Evolutionary conservation across 345 rosid species (phyloP).

Genomic region (Eucalyptus polyanthemos): DNA sequence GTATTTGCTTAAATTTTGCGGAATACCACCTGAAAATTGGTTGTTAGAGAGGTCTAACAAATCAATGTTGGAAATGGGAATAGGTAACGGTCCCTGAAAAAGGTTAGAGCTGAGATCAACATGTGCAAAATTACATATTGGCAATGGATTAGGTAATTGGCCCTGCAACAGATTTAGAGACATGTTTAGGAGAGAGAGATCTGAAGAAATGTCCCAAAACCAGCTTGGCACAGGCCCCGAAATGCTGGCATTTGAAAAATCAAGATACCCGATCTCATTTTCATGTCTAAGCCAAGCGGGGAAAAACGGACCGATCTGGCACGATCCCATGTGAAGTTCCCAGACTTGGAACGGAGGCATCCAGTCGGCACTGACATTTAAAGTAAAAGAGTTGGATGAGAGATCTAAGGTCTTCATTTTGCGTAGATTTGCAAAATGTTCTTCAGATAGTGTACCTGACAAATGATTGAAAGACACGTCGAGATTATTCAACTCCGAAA

Average conservation of each 20-base stretch:
- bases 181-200: conserved; percentile 7
- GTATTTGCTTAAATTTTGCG: not conserved
- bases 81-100: conserved; percentile 4
- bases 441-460: conserved; percentile 11
- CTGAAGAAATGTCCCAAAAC: conserved; percentile 32
- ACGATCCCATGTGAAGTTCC: conserved; percentile 14
- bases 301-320: conserved; percentile 23
- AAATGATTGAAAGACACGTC: conserved; percentile 25
- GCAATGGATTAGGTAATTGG: conserved; percentile 5
- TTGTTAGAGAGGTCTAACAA: conserved; percentile 19
- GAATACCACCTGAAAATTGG: conserved; percentile 9
- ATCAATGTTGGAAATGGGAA: conserved; percentile 1
- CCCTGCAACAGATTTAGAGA: conserved; percentile 16
- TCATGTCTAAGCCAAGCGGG: conserved; percentile 29
- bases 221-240: conserved; percentile 22
- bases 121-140: not conserved
- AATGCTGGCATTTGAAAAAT: conserved; percentile 31
- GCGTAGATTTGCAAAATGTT: conserved; percentile 13
- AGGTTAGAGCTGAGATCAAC: conserved; percentile 23
- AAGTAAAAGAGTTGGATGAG: conserved; percentile 15
- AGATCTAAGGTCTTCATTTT: conserved; percentile 9
- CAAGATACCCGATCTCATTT: not conserved
- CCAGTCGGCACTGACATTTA: conserved; percentile 25
- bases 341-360: conserved; percentile 26
- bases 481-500: not conserved